A percentile compares a stretch with the other conserved stretches of the same genome.
Conservation (phyloP, 1,284 basidiomycete genomes). For the Gomphus bonarii region DNA sequence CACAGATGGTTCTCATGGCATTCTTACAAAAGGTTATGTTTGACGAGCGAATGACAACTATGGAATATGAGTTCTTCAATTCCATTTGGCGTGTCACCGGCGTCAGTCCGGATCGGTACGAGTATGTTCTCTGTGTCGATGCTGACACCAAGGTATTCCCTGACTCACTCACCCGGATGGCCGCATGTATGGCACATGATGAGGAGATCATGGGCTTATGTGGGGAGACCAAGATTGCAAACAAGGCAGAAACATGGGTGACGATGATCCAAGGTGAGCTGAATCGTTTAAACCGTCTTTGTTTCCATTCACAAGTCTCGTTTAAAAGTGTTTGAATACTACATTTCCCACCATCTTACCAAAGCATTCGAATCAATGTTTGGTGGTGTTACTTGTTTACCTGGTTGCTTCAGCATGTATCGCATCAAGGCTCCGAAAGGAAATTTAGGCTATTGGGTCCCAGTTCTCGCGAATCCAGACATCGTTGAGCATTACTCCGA, state of each 20-base stretch:
- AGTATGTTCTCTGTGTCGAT: slow-evolving; percentile 94
- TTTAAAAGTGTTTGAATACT: slow-evolving; percentile 88
- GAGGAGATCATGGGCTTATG: slow-evolving; percentile 98
- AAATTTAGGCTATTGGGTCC: slow-evolving; percentile 93
- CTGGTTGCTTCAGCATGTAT: slow-evolving; percentile 99
- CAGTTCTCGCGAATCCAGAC: slow-evolving; percentile 93
- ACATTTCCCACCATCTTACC: slow-evolving; percentile 97
- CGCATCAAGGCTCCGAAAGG: slow-evolving; percentile 96
- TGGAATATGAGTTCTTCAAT: slow-evolving; percentile 99
- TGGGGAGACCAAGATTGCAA: slow-evolving; percentile 98
- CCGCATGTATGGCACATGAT: slow-evolving; percentile 92
- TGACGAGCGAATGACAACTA: slow-evolving; percentile 98
- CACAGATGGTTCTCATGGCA: slow-evolving; percentile 94
- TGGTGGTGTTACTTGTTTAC: slow-evolving; percentile 98
- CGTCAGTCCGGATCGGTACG: slow-evolving; percentile 93
- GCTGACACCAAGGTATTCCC: slow-evolving; percentile 98
- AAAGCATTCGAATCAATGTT: slow-evolving; percentile 99
- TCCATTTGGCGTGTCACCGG: slow-evolving; percentile 92
- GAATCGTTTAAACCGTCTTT: slow-evolving; percentile 14
- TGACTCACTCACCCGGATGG: slow-evolving; percentile 86
- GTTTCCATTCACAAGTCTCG: not conserved
- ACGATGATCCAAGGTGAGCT: slow-evolving; percentile 94
- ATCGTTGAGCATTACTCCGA: slow-evolving; percentile 98
- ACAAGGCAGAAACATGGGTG: slow-evolving; percentile 96
- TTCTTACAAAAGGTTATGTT: slow-evolving; percentile 99